Percentiles rank a stretch among this genome's conserved stretches.
These are phyloP conservation scores for Geotrichum candidum DNA, from an alignment of 1,139 yeast species.

Conservation along the genomic window DNA sequence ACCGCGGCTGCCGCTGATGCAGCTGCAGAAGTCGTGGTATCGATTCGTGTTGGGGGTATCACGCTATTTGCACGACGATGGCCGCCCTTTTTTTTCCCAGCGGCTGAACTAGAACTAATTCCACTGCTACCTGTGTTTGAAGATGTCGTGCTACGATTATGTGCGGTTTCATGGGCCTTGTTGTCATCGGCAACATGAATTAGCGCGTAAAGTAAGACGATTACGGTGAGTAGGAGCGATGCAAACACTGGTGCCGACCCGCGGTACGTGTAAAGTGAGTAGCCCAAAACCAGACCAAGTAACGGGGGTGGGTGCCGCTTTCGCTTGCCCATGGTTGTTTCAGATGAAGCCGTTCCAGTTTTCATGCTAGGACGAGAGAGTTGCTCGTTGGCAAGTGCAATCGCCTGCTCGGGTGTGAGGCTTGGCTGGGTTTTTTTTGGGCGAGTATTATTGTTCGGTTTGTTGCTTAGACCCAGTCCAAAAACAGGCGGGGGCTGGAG, in stretches of 20 bases:
- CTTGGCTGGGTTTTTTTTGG: background rate
- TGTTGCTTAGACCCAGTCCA: background rate
- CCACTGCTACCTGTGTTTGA: background rate
- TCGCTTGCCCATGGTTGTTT: background rate
- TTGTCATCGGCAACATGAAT: background rate
- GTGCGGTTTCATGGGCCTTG: background rate
- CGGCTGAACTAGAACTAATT: background rate
- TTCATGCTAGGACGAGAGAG: background rate
- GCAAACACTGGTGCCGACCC: background rate
- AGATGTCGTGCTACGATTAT: background rate
- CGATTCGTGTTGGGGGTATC: background rate
- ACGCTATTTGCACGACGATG: background rate
- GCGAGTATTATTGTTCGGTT: background rate
- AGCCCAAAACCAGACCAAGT: background rate
- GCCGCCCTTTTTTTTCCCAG: background rate
- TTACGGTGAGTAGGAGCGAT: background rate
- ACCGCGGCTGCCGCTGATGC: background rate
- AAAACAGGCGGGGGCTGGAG: background rate
- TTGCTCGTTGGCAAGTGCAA: background rate
- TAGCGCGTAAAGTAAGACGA: background rate
- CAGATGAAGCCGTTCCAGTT: background rate
- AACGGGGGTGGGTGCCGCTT: background rate
- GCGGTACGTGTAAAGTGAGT: background rate
- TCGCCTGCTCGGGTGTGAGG: background rate
- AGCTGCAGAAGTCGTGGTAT: background rate